Conservation (phyloP, 176 grass and related monocot genomes). For the Tillandsia leiboldiana region DNA sequence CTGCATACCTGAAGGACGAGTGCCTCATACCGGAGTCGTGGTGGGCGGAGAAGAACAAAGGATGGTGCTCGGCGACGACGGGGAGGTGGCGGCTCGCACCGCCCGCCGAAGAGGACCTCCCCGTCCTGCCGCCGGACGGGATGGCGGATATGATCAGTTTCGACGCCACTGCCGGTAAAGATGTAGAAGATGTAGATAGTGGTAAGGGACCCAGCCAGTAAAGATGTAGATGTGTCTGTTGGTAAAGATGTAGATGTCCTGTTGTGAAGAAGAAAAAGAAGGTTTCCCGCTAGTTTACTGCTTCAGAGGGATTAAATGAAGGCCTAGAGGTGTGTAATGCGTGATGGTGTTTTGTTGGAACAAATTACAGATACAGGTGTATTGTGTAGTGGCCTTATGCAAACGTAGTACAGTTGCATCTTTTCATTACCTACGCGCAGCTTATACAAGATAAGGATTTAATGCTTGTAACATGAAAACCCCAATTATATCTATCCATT, state of each 20-base stretch:
- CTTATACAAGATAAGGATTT: too few species aligned
- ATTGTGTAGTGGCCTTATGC: too few species aligned
- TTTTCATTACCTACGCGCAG: too few species aligned
- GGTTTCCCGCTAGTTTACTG: not conserved
- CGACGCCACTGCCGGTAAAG: not conserved
- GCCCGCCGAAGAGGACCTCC: conserved; percentile 40
- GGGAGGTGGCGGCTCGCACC: conserved; percentile 45
- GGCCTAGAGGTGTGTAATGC: not conserved
- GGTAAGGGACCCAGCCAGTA: not conserved
- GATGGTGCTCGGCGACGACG: conserved; percentile 49
- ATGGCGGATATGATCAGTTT: conserved; percentile 6
- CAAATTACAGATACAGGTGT: too few species aligned
- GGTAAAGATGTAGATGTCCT: not conserved
- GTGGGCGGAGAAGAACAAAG: conserved; percentile 87
- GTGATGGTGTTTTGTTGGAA: too few species aligned
- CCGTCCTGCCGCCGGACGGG: conserved; percentile 35
- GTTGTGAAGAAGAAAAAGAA: not conserved
- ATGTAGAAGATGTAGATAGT: not conserved
- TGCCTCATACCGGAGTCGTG: conserved; percentile 69
- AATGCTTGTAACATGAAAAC: too few species aligned
- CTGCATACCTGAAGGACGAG: conserved; percentile 63
- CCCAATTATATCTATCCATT: too few species aligned
- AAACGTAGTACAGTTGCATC: too few species aligned
- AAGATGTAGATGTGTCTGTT: not conserved
- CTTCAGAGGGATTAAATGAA: not conserved